These are phyloP conservation scores for Pichia pseudocactophila DNA, from an alignment of 805 yeast species.

Conservation along the genomic window DNA sequence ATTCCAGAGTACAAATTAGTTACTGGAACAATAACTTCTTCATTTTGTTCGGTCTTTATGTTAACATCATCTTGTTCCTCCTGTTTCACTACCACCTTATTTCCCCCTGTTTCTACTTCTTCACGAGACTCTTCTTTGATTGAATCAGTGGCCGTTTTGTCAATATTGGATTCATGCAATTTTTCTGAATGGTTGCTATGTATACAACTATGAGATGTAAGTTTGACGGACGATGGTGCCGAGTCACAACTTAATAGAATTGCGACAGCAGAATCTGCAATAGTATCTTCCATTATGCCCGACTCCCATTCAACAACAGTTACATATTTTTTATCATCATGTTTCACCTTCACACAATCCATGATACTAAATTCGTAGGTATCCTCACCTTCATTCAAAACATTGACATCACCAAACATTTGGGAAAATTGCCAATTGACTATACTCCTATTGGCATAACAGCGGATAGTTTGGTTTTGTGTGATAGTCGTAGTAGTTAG, in stretches of 20 bases:
- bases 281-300: slow-evolving; percentile 79
- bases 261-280: slow-evolving; percentile 91
- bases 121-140: slow-evolving; percentile 9
- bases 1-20: neutral
- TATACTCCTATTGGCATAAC: slow-evolving; percentile 73
- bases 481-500: slow-evolving; percentile 76
- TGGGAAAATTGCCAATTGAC: slow-evolving; percentile 86
- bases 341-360: slow-evolving; percentile 49
- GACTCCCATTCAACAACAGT: slow-evolving; percentile 86
- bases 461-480: slow-evolving; percentile 70
- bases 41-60: neutral
- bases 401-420: slow-evolving; percentile 84
- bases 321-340: slow-evolving; percentile 33
- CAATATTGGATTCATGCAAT: neutral
- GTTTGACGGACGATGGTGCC: slow-evolving; percentile 88
- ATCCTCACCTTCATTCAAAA: slow-evolving; percentile 45
- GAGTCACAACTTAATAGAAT: slow-evolving; percentile 87
- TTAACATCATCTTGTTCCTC: neutral
- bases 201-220: slow-evolving; percentile 53
- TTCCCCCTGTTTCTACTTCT: slow-evolving; percentile 1
- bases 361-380: slow-evolving; percentile 48
- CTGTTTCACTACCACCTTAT: neutral
- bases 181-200: slow-evolving; percentile 29
- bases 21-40: neutral
- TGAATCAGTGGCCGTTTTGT: neutral